phyloP scores from a whole-genome alignment of 331 rosid species.

The Acacia pycnantha region DNA sequence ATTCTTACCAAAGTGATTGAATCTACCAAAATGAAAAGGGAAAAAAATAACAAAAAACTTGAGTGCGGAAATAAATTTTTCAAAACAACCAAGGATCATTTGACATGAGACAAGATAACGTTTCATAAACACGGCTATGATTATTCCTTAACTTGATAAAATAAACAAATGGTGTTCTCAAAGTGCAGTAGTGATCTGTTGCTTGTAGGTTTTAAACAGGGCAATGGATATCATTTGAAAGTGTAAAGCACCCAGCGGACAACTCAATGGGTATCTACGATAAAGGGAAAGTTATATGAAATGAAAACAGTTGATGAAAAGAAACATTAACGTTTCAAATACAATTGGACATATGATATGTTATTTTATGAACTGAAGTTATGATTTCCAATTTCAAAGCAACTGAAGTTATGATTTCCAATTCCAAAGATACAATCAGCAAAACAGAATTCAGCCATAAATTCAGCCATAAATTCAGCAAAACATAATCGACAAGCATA shows the following conservation, averaged over 20 bases:
- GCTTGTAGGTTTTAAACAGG: not conserved
- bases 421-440: no score
- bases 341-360: not conserved
- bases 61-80: not conserved
- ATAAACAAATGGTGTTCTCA: not conserved
- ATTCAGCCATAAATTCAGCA: no score
- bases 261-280: not conserved
- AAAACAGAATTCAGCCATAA: no score
- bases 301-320: not conserved
- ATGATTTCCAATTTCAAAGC: no score
- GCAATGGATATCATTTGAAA: not conserved
- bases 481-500: no score
- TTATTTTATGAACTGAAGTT: no score
- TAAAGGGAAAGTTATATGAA: not conserved
- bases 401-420: no score
- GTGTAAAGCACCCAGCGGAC: not conserved
- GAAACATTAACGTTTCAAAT: not conserved
- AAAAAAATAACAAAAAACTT: not conserved
- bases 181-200: not conserved
- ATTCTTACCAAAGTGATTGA: slow-evolving; percentile 54
- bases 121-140: not conserved
- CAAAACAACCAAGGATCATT: not conserved
- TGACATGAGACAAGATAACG: not conserved
- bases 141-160: not conserved
- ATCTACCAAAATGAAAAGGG: slow-evolving; percentile 35